Percentiles rank a stretch among this genome's conserved stretches.
Conservation (phyloP, 371 early-diverging fungal genomes). For the Lichtheimia ornata region DNA sequence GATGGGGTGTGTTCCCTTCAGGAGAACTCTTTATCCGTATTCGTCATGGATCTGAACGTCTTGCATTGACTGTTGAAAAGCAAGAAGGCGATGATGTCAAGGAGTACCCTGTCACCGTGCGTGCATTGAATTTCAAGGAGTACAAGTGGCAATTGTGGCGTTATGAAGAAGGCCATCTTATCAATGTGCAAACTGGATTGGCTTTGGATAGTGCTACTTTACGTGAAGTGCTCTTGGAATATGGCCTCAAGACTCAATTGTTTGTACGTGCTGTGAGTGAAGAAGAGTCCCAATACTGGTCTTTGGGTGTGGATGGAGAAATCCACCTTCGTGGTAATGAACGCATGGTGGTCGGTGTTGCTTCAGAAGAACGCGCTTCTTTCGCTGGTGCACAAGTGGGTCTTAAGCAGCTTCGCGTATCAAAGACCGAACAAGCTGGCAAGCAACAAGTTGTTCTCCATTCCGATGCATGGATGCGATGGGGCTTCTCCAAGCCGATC, state of each 20-base stretch:
- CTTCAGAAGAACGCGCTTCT: constrained; percentile 23
- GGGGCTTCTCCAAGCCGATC: constrained; percentile 42
- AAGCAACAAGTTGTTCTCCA: constrained; percentile 24
- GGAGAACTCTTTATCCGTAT: constrained; percentile 41
- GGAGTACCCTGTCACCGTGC: constrained; percentile 31
- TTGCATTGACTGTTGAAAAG: constrained; percentile 43
- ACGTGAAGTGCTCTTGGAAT: constrained; percentile 31
- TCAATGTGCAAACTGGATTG: constrained; percentile 56
- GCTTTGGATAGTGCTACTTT: constrained; percentile 45
- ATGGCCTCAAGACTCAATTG: constrained; percentile 32
- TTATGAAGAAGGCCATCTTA: constrained; percentile 48
- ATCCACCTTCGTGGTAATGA: constrained; percentile 41
- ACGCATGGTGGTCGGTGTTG: constrained; percentile 33
- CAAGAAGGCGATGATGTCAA: constrained; percentile 6
- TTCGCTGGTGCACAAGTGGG: constrained; percentile 43
- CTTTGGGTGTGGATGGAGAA: constrained; percentile 39
- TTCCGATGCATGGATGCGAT: constrained; percentile 41
- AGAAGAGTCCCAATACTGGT: constrained; percentile 44
- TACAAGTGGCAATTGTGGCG: constrained; percentile 56
- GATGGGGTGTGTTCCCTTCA: constrained; percentile 49
- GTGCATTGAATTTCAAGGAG: constrained; percentile 38
- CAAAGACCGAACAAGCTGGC: constrained; percentile 23
- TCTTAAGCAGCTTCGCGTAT: constrained; percentile 26
- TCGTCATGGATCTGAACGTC: constrained; percentile 25
- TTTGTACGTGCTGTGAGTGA: constrained; percentile 26